These are phyloP conservation scores for Tolypocladium sp. DNA, from an alignment of 2,329 filamentous ascomycete species.

Conservation along the genomic window DNA sequence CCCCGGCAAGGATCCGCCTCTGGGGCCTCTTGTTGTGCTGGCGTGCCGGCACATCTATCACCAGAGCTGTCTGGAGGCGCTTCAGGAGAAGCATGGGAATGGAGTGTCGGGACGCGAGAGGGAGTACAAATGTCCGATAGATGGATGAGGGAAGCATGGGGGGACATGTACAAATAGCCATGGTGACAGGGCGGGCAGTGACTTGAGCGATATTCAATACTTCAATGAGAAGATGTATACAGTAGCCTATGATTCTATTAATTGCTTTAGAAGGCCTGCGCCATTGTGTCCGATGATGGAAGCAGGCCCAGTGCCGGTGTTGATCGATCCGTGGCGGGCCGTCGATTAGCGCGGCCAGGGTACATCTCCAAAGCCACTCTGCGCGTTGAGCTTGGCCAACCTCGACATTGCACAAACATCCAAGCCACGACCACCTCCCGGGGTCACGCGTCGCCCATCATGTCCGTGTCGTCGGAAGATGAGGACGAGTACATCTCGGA, in stretches of 20 bases:
- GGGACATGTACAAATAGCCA: background rate
- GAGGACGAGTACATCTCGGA: slow-evolving; percentile 26
- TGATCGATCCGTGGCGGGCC: background rate
- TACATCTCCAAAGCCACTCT: background rate
- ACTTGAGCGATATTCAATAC: background rate
- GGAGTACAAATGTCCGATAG: slow-evolving; percentile 48
- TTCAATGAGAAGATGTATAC: background rate
- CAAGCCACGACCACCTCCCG: background rate
- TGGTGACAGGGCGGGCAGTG: background rate
- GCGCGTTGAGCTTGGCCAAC: background rate
- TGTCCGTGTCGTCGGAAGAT: slow-evolving; percentile 25
- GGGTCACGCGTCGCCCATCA: slow-evolving; percentile 5
- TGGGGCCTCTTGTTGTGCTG: slow-evolving; percentile 57
- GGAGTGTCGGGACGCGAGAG: slow-evolving; percentile 36
- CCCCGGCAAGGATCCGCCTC: slow-evolving; percentile 32
- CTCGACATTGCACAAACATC: background rate
- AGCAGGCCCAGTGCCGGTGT: background rate
- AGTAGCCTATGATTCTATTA: too few relatives aligned
- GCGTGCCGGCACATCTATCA: slow-evolving; percentile 66
- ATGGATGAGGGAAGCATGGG: slow-evolving; percentile 28
- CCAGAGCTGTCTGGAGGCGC: slow-evolving; percentile 56
- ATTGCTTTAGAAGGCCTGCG: background rate
- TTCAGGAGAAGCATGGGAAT: slow-evolving; percentile 44
- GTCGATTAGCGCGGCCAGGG: background rate
- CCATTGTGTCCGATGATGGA: background rate